A percentile compares a stretch with the other conserved stretches of the same genome.
These are phyloP conservation scores for Aechmea fasciata DNA, from an alignment of 176 grass and related monocot species.

Conservation along the genomic window DNA sequence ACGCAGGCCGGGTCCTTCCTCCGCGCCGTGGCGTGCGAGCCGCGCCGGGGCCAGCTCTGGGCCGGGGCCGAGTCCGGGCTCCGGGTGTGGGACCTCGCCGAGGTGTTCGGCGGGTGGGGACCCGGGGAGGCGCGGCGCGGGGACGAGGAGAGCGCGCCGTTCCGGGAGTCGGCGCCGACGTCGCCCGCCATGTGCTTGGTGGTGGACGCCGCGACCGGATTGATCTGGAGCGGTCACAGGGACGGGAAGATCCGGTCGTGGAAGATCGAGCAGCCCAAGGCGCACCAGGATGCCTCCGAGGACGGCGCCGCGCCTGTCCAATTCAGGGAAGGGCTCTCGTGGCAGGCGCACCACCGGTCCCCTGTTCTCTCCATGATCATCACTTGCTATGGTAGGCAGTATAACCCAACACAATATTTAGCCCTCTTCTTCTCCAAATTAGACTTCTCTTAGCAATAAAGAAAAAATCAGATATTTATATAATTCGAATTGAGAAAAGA, in stretches of 20 bases:
- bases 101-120: constrained; percentile 29
- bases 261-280: constrained; percentile 40
- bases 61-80: constrained; percentile 68
- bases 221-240: constrained; percentile 90
- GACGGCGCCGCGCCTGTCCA: constrained; percentile 6
- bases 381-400: constrained; percentile 54
- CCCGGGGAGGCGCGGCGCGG: constrained; percentile 34
- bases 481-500: too few relatives aligned
- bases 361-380: constrained; percentile 87
- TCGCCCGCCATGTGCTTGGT: constrained; percentile 66
- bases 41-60: constrained; percentile 47
- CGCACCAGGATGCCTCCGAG: background rate
- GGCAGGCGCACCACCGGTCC: constrained; percentile 62
- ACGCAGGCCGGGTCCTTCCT: constrained; percentile 83
- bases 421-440: background rate
- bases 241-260: constrained; percentile 84
- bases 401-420: background rate
- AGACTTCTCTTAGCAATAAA: too few relatives aligned
- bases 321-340: constrained; percentile 72
- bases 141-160: constrained; percentile 79
- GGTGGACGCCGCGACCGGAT: constrained; percentile 54
- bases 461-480: too few relatives aligned
- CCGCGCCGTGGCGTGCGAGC: constrained; percentile 42
- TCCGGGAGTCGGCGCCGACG: constrained; percentile 56
- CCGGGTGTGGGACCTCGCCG: constrained; percentile 43